Percentiles rank a stretch among this genome's conserved stretches.
phyloP scores from a whole-genome alignment of 495 filamentous ascomycete species.

The Coniosporium apollinis region DNA sequence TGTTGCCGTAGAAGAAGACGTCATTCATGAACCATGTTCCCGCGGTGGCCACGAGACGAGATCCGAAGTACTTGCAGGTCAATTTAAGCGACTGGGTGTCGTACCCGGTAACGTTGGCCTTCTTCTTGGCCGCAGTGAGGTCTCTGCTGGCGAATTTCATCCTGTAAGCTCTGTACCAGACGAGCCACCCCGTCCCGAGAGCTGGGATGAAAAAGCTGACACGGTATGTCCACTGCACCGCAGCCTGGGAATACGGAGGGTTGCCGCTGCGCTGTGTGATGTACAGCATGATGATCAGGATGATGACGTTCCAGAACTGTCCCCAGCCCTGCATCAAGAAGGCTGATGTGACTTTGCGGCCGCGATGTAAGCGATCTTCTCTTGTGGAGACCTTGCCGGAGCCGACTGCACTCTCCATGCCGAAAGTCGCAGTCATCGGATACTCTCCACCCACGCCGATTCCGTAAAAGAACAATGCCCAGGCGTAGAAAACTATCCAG shows the following conservation, averaged over 20 bases:
- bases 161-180: conserved; percentile 80
- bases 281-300: conserved; percentile 65
- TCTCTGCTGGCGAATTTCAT: conserved; percentile 66
- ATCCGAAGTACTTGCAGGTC: conserved; percentile 63
- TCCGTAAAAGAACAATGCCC: conserved; percentile 79
- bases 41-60: conserved; percentile 68
- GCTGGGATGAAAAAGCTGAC: conserved; percentile 73
- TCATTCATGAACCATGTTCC: conserved; percentile 83
- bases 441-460: conserved; percentile 89
- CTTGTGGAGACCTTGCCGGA: conserved; percentile 73
- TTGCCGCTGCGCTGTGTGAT: conserved; percentile 56
- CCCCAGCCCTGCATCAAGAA: conserved; percentile 98
- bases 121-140: conserved; percentile 61
- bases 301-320: conserved; percentile 75
- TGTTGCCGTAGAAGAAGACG: conserved; percentile 96
- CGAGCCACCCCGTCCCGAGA: conserved; percentile 76
- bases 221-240: conserved; percentile 72
- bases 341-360: conserved; percentile 77
- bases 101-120: conserved; percentile 71
- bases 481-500: conserved; percentile 86
- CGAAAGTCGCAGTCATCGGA: conserved; percentile 86
- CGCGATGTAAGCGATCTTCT: conserved; percentile 82
- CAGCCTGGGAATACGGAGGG: conserved; percentile 51
- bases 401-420: conserved; percentile 79
- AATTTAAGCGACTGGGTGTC: conserved; percentile 61